A percentile compares a stretch with the other conserved stretches of the same genome.
phyloP scores from a whole-genome alignment of 208 protist genomes.

The Crithidia acanthocephali region DNA sequence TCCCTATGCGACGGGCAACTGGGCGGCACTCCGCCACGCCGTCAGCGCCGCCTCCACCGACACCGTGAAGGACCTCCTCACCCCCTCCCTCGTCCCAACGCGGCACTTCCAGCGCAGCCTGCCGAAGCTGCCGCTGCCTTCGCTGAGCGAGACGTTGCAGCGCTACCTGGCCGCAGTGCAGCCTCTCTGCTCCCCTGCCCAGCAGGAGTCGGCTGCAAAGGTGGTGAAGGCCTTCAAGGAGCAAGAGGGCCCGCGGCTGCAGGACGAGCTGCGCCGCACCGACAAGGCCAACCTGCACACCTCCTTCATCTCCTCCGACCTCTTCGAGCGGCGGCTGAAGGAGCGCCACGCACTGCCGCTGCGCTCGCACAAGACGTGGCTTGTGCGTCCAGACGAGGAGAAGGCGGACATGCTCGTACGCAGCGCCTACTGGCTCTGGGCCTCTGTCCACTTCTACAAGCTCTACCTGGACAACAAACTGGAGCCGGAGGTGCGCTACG shows the following conservation, averaged over 20 bases:
- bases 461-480: conserved; percentile 77
- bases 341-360: conserved; percentile 73
- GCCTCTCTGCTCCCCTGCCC: conserved; percentile 55
- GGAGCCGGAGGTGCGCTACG: conserved; percentile 63
- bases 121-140: conserved; percentile 75
- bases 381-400: conserved; percentile 59
- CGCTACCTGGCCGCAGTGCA: conserved; percentile 57
- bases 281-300: conserved; percentile 88
- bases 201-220: conserved; percentile 42
- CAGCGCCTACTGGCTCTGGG: conserved; percentile 76
- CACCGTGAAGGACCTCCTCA: conserved; percentile 23
- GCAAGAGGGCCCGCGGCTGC: conserved; percentile 52
- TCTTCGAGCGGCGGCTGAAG: conserved; percentile 68
- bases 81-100: conserved; percentile 56
- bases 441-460: conserved; percentile 74
- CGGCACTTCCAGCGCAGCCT: conserved; percentile 85
- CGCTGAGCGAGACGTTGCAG: conserved; percentile 52
- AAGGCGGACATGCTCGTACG: conserved; percentile 70
- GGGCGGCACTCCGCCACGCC: conserved; percentile 30
- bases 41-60: conserved; percentile 12
- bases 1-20: conserved; percentile 34
- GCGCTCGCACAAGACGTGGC: conserved; percentile 54
- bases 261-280: conserved; percentile 74
- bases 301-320: conserved; percentile 84
- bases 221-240: conserved; percentile 58